Base-by-base conservation (phyloP, 768 basidiomycete genomes). In the Pholiota conissans region DNA sequence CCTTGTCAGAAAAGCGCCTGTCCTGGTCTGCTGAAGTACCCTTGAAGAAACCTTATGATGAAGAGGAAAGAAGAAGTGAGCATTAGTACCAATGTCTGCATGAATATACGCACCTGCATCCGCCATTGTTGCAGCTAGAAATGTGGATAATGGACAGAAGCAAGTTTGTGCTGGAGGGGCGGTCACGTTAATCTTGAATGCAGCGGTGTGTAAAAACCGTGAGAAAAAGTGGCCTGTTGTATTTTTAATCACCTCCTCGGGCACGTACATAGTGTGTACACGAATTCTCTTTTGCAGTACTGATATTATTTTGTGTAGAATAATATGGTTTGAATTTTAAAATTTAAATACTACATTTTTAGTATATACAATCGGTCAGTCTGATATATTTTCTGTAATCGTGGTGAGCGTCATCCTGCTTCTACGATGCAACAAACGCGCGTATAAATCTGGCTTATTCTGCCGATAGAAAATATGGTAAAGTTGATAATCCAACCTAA, bases 1-100 rank as follows among this genome's bases (percentile, higher is more conserved):
- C 94, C 77, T 98, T 97, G 83, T 98, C 92, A 27, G 91, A 91
- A 73, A 98, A 97, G 50, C 95, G 85, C 63, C 90, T 85, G 72
- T 95, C 93, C 73, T 95, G 91, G 78, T 92, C 91, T 29, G 90
- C 88, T 62, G 90, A 91, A 24, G 91, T 93, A 67, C 91, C 91
- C 74, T 91, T 92, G 86, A 93, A 92, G 71, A 92, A 92, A 27
- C 91, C 91, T 87, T 54, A 14, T 42, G 56, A 66, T 30, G 20
- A n/a, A 8, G 22, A 20, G 16, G 3, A 32, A 30, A 9, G 46
- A n/a, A 20, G 11, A n/a, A 16, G 16, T 11, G 4, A 58, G 66
- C 62, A 65, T 68, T 47, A 62, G 49, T 62, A 55, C 60, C 42
- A 30, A 59, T 45, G 52, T 63, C 66, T 63, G 74, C 64, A 63